Evolutionary conservation across 352 stramenopile genomes (phyloP), one percentile per base, ranked within the genome.

Genomic region (Pythium coloratum): DNA sequence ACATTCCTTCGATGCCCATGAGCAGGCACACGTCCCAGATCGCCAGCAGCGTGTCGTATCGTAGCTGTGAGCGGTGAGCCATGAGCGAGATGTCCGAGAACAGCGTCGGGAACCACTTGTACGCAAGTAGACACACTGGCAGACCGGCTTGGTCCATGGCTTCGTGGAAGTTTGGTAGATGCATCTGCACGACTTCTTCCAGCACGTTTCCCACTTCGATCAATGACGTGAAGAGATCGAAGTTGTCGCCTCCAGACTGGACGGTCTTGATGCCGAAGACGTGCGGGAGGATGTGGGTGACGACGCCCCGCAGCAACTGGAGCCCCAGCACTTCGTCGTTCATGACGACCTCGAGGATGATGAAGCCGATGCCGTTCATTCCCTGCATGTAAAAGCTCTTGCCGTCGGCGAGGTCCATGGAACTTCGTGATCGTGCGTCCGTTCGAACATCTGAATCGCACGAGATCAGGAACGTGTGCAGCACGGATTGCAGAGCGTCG

Each of bases 41-140:
- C 40, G 75, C 78, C 36, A 95, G 66, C 33, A 95, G 68, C 58
- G 87, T 95, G 34, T 91, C 82, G 63, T 81, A 93, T 3, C 76
- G 83, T 4, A 95, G 64, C 58, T 92, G 87, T 0, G 85, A 83
- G 36, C 89, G 80, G 16, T 84, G 81, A n/a, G 85, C 83, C 38
- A 80, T 91, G 24, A 95, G 67, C 54, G 81, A 91, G 49, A 95
- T 78, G 56, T 95, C 87, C 20, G 87, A 95, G 57, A 95, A 95
- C 18, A 95, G 79, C 30, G 87, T 95, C 1, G 86, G 87, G 59
- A 95, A 95, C 87, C 87, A 95, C 66, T 95, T 95, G 81, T 95
- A 93, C n/a, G 85, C 85, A 14, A 95, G 64, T 16, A 95, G 69
- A 70, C 82, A 92, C 20, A 92, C 82, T 0, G 84, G 87, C 12